phyloP scores from a whole-genome alignment of 2,329 filamentous ascomycete species.

The Colletotrichum orchidophilum region DNA sequence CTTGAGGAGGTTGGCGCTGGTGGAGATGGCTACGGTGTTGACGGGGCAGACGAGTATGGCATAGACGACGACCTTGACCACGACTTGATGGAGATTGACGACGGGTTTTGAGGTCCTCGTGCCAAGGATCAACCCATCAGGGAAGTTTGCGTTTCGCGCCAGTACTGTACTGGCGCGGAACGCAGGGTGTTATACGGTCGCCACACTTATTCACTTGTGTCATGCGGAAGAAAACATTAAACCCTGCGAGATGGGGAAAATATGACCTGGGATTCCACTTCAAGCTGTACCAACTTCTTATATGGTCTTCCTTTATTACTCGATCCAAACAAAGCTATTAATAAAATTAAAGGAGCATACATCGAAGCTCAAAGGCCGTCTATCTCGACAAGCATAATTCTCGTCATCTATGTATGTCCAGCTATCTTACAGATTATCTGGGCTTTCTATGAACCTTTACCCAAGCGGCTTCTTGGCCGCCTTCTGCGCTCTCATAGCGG shows the following conservation, averaged over 20 bases:
- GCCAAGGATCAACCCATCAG: not conserved
- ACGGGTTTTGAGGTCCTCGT: slow-evolving; percentile 37
- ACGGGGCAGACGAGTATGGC: slow-evolving; percentile 55
- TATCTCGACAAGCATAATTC: not conserved
- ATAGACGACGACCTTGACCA: slow-evolving; percentile 63
- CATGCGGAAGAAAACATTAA: no score
- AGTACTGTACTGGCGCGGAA: no score
- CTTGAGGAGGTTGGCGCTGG: slow-evolving; percentile 55
- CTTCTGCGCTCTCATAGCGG: slow-evolving; percentile 68
- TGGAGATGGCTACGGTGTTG: slow-evolving; percentile 38
- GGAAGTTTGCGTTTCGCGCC: no score
- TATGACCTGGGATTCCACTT: no score
- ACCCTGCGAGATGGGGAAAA: no score
- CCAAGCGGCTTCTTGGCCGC: slow-evolving; percentile 44
- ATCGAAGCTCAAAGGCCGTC: not conserved
- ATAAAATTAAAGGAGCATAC: no score
- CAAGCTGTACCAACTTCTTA: no score
- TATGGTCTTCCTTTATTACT: no score
- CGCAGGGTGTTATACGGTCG: no score
- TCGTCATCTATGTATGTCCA: not conserved
- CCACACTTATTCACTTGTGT: no score
- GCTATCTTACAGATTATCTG: not conserved
- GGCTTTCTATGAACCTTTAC: not conserved
- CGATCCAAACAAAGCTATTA: no score
- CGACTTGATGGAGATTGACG: slow-evolving; percentile 62